Evolutionary conservation across 176 grass and related monocot genomes (phyloP).

Genomic region (Phoenix roebelenii): DNA sequence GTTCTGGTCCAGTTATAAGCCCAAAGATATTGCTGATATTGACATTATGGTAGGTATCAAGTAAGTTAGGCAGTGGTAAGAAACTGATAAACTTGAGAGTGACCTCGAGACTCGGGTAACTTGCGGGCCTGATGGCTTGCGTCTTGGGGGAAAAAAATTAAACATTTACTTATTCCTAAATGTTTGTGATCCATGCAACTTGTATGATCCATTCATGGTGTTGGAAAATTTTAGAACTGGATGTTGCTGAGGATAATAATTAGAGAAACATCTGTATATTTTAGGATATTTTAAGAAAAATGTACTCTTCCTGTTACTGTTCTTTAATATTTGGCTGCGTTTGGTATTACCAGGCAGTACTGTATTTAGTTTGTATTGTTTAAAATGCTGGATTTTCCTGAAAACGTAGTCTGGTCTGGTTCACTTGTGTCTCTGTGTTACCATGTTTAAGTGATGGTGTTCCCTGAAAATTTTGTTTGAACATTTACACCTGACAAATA

Average conservation of each 20-base stretch:
- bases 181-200: neutral
- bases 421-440: too few relatives aligned
- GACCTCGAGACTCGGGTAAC: neutral
- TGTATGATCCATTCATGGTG: slow-evolving; percentile 4
- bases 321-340: too few relatives aligned
- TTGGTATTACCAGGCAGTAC: too few relatives aligned
- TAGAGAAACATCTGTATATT: neutral
- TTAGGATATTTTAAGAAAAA: neutral
- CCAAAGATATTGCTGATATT: slow-evolving; percentile 3
- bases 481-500: too few relatives aligned
- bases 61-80: neutral
- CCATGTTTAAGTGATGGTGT: too few relatives aligned
- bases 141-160: too few relatives aligned
- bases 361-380: too few relatives aligned
- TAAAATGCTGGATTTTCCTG: too few relatives aligned
- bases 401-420: too few relatives aligned
- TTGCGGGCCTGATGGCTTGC: neutral
- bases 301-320: too few relatives aligned
- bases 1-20: neutral
- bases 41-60: neutral
- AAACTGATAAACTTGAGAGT: neutral
- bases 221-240: neutral
- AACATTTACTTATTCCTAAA: neutral
- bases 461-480: too few relatives aligned
- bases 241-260: neutral